These are phyloP conservation scores for baker's yeast (Saccharomyces cerevisiae) DNA, from an alignment of 805 yeast genomes.

Conservation along the genomic window DNA sequence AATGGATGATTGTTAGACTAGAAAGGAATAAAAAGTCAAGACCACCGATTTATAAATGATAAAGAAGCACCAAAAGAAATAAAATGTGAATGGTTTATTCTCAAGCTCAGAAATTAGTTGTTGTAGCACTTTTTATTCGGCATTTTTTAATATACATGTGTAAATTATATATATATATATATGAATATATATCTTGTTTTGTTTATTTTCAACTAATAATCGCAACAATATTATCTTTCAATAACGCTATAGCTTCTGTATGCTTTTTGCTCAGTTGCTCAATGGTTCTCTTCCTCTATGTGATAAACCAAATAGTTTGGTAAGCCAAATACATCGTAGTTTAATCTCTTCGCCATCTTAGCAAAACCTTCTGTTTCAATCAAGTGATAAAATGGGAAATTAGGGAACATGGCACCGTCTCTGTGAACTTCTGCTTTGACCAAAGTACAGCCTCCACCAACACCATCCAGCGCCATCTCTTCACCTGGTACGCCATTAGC, in stretches of 20 bases:
- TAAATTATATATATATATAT: slow-evolving; percentile 1
- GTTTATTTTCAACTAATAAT: neutral
- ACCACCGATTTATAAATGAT: slow-evolving; percentile 31
- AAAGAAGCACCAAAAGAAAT: neutral
- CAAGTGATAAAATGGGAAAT: slow-evolving; percentile 92
- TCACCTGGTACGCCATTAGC: slow-evolving; percentile 50
- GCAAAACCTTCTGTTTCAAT: slow-evolving; percentile 98
- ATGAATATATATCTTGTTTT: neutral
- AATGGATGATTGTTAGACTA: slow-evolving; percentile 75
- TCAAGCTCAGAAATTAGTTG: neutral
- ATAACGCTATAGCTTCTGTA: neutral
- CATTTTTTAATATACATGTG: neutral
- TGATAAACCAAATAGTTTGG: slow-evolving; percentile 93
- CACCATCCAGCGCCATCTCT: slow-evolving; percentile 89
- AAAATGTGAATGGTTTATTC: neutral
- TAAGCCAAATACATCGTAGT: slow-evolving; percentile 83
- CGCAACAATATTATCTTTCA: neutral
- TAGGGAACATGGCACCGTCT: slow-evolving; percentile 99
- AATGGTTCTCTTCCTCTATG: slow-evolving; percentile 54
- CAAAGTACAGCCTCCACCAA: slow-evolving; percentile 93
- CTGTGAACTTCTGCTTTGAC: slow-evolving; percentile 97
- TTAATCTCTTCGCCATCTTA: slow-evolving; percentile 92
- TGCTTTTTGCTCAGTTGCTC: neutral
- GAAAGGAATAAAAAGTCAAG: slow-evolving; percentile 36
- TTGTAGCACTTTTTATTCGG: neutral